A percentile compares a stretch with the other conserved stretches of the same genome.
These are phyloP conservation scores for Amaranthus palmeri DNA, from an alignment of 148 eudicot species.

Conservation along the genomic window DNA sequence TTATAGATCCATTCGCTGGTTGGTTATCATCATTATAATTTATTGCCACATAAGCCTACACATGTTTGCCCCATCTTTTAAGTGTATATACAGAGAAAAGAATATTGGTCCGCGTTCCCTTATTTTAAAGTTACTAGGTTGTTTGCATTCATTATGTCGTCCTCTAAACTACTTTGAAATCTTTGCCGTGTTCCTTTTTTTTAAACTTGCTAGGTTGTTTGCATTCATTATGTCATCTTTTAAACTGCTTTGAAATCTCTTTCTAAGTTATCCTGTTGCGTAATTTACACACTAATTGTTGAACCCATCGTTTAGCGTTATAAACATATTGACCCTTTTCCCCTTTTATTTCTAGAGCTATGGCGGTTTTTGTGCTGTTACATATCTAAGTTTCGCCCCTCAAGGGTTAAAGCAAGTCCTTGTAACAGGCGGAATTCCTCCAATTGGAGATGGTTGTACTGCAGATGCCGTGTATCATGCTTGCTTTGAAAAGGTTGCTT, in stretches of 20 bases:
- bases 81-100: not conserved
- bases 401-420: conserved; percentile 87
- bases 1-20: not conserved
- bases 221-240: not conserved
- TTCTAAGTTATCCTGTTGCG: not conserved
- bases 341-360: conserved; percentile 50
- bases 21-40: not conserved
- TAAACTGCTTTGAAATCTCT: not conserved
- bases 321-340: not conserved
- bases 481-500: conserved; percentile 54
- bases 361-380: conserved; percentile 92
- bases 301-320: conserved; percentile 1
- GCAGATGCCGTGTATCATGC: conserved; percentile 75
- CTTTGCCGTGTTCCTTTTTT: not conserved
- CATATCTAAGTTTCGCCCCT: conserved; percentile 95
- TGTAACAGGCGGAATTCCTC: conserved; percentile 91
- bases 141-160: not conserved
- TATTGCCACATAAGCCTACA: not conserved
- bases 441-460: conserved; percentile 66
- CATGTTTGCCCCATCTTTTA: not conserved
- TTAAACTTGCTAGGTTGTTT: not conserved
- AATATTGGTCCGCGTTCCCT: not conserved
- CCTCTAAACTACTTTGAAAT: not conserved
- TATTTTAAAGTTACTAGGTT: not conserved
- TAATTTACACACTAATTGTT: not conserved